Conservation (phyloP, 495 filamentous ascomycete genomes). For the Neurospora terricola region DNA sequence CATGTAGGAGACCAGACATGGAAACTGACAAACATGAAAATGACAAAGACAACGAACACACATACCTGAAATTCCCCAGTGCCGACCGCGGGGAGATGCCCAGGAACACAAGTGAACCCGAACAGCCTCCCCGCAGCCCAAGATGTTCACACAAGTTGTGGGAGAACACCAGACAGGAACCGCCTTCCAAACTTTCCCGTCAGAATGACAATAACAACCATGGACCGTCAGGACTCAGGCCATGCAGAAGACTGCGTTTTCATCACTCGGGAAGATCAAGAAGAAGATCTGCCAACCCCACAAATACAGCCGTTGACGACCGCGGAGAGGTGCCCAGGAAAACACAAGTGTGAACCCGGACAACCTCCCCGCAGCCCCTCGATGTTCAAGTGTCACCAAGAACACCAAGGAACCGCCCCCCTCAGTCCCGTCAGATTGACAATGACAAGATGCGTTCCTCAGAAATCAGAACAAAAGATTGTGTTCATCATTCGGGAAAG, state of each 20-base stretch:
- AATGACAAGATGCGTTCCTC: not conserved
- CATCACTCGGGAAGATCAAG: not conserved
- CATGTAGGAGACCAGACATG: not conserved
- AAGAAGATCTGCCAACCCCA: not conserved
- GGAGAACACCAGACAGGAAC: too few relatives aligned
- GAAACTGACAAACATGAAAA: not conserved
- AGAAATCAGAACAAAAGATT: not conserved
- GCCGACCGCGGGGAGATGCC: not conserved
- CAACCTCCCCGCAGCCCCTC: not conserved
- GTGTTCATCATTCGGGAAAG: not conserved
- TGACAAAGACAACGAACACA: not conserved
- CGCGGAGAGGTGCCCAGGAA: not conserved
- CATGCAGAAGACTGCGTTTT: not conserved
- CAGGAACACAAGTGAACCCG: not conserved
- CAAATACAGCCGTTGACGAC: not conserved
- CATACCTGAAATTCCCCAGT: not conserved
- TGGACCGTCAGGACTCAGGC: not conserved
- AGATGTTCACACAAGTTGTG: not conserved
- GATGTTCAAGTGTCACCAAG: not conserved
- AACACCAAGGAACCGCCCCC: not conserved
- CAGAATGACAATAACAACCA: not conserved
- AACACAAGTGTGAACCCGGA: not conserved
- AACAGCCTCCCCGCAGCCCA: not conserved
- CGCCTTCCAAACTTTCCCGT: not conserved
- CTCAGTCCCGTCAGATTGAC: not conserved